Evolutionary conservation across 768 basidiomycete genomes (phyloP), one percentile per base, ranked within the genome.

Genomic region (Amanita fuliginea): DNA sequence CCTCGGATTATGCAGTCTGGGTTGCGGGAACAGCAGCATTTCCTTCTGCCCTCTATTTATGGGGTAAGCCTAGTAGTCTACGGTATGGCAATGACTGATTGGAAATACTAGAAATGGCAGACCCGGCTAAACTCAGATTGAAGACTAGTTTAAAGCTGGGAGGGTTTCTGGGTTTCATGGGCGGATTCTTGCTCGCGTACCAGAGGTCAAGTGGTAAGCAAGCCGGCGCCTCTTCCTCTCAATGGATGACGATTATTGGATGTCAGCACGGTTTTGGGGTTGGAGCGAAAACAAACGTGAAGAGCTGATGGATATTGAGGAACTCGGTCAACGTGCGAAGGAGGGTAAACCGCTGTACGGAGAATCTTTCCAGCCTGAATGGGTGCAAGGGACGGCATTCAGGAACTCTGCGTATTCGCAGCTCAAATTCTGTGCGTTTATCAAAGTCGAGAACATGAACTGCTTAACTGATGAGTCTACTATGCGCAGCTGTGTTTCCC

Each of bases 381-480:
- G 90, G 83, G 80, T 96, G 40, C 92, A 96, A 66, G 81, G 75
- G 50, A 78, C 84, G 48, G 93, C 95, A 32, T 76, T 81, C 64
- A 74, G 86, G 57, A 97, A 97, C 71, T 94, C 90, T 9, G 82
- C 75, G 10, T 95, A 83, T 74, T 88, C 87, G n/a, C 91, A 94
- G 64, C 78, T 96, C 57, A 95, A 94, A 67, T 86, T 96, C 62
- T 75, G 87, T 87, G 63, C 64, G 82, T 73, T 39, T n/a, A 26
- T 30, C 18, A 18, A 32, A 24, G 22, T 51, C 40, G 32, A 14
- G 6, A 45, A 43, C 43, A 60, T 10, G 51, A 35, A 34, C 14
- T 30, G 30, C 19, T 40, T 14, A 39, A 16, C 36, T 60, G 39
- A 56, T 51, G 33, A n/a, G n/a, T n/a, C n/a, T n/a, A 32, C 28